Evolutionary conservation across 2,329 filamentous ascomycete genomes (phyloP).

Genomic region (Pseudogymnoascus sp.): DNA sequence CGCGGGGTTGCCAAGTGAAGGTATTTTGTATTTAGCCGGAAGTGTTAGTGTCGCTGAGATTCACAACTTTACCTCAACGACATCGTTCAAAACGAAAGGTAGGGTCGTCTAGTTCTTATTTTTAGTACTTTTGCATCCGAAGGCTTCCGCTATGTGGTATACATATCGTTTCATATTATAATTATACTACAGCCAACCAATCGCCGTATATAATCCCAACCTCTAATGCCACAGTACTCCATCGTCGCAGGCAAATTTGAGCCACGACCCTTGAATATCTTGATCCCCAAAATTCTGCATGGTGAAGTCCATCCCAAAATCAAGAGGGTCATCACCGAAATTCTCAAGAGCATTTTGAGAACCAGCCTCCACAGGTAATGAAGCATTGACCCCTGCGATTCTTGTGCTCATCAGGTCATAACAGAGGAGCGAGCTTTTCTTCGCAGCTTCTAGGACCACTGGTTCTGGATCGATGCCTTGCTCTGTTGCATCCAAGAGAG

Average conservation of each 20-base stretch:
- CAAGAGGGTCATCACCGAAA: neutral
- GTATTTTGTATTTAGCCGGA: slow-evolving; percentile 1
- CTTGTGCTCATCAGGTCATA: slow-evolving; percentile 14
- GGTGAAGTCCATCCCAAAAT: neutral
- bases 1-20: slow-evolving; percentile 6
- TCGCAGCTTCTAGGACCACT: slow-evolving; percentile 16
- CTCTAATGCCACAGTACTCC: neutral
- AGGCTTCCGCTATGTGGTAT: neutral
- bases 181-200: neutral
- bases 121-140: neutral
- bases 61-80: slow-evolving; percentile 2
- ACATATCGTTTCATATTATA: neutral
- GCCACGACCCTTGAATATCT: neutral
- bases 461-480: slow-evolving; percentile 12
- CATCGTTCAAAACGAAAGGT: neutral
- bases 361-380: neutral
- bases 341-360: neutral
- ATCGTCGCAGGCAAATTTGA: neutral
- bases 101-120: neutral
- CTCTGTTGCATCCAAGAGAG: slow-evolving; percentile 31
- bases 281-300: neutral
- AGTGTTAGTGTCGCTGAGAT: neutral
- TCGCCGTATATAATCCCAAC: neutral
- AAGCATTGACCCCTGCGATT: neutral
- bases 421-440: slow-evolving; percentile 16